Evolutionary conservation across 139 green algal species (phyloP), one percentile per base, ranked within the genome.

Genomic region (Chlorella sp.): DNA sequence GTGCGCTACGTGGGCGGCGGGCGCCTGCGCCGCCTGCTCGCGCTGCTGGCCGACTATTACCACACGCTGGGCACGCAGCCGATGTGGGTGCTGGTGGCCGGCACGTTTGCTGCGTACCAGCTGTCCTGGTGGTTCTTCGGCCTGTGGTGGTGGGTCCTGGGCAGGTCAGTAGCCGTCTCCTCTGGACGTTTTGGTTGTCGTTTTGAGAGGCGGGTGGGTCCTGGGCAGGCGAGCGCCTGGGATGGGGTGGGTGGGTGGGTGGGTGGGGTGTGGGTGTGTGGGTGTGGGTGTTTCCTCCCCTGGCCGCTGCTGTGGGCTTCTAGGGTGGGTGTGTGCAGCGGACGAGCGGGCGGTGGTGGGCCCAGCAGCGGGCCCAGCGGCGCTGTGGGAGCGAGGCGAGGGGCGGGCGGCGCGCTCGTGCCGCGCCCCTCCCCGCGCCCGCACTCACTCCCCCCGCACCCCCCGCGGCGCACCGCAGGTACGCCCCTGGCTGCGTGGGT

Each of bases 81-180:
- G 27, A 63, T 17, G 55, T 33, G 55, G 11, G 55, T 63, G 45
- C 60, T 71, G 11, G 40, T 65, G 45, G 43, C 59, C 1, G 25
- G 36, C 35, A 4, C 17, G 6, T 17, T 19, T 46, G 31, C 36
- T 43, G 50, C 33, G 33, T 91, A 83, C 73, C 59, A 85, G 17
- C 23, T 27, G 36, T 53, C 65, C 40, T 88, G 86, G 72, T 67
- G 78, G n/a, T 55, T 74, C 58, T 89, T 71, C 71, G 84, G 77
- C 6, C 27, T 38, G 23, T 27, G 77, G 0, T 84, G 64, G 61
- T 81, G 41, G 14, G 42, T 87, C 8, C 7, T 83, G 27, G 66
- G 77, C 38, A 58, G 59, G 58, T 62, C 23, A n/a, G n/a, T n/a
- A n/a, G n/a, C n/a, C n/a, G n/a, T n/a, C n/a, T n/a, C n/a, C n/a